A percentile compares a stretch with the other conserved stretches of the same genome.
These are phyloP conservation scores for Neonectria punicea DNA, from an alignment of 2,329 filamentous ascomycete species.

Conservation along the genomic window DNA sequence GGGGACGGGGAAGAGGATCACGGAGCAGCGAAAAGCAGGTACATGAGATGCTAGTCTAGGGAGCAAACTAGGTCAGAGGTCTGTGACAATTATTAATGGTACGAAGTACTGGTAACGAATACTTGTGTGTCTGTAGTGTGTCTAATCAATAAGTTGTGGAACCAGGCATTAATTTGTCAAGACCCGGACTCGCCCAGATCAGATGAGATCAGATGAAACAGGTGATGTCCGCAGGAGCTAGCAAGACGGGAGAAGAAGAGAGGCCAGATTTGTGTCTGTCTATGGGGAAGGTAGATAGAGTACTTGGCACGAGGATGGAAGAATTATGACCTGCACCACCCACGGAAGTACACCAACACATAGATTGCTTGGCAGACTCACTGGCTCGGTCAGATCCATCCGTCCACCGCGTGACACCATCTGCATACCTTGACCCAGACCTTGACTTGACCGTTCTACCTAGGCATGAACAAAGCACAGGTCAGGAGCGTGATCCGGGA, in stretches of 20 bases:
- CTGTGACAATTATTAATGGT: background rate
- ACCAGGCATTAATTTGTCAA: constrained; percentile 2
- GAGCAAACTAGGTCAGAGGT: background rate
- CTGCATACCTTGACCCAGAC: background rate
- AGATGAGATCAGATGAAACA: constrained; percentile 40
- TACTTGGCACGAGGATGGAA: background rate
- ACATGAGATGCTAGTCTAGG: constrained; percentile 3
- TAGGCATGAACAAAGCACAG: constrained; percentile 9
- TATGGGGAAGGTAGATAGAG: constrained; percentile 9
- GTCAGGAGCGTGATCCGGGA: background rate
- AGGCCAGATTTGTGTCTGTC: background rate
- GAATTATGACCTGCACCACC: constrained; percentile 7
- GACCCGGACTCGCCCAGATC: constrained; percentile 20
- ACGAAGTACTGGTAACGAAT: background rate
- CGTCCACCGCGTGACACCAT: constrained; percentile 18
- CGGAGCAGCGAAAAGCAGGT: constrained; percentile 23
- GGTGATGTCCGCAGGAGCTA: constrained; percentile 10
- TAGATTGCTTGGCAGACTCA: background rate
- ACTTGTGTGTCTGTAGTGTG: background rate
- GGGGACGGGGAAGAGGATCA: constrained; percentile 12
- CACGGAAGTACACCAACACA: background rate
- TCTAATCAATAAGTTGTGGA: background rate
- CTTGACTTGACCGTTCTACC: background rate
- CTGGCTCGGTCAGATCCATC: constrained; percentile 24
- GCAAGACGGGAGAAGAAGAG: background rate